phyloP scores from a whole-genome alignment of 305 asterid genomes.

The Withania somnifera region DNA sequence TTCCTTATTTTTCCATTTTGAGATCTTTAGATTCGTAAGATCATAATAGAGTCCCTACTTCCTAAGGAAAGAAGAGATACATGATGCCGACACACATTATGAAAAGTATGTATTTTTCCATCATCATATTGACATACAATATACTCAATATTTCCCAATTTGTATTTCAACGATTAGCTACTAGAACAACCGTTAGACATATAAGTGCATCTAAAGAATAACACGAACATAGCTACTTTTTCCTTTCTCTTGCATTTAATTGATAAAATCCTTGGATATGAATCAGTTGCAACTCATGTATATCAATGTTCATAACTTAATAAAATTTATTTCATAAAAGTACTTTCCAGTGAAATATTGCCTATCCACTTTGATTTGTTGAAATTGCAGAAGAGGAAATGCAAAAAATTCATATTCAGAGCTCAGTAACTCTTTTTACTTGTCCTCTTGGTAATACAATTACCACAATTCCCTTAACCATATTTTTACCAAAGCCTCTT shows the following conservation, averaged over 20 bases:
- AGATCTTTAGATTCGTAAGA: no score
- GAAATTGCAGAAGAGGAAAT: background rate
- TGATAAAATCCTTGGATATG: background rate
- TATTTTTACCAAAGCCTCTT: background rate
- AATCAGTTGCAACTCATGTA: background rate
- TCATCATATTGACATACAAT: conserved; percentile 65
- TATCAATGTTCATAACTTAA: background rate
- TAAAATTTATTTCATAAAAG: background rate
- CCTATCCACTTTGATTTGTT: conserved; percentile 53
- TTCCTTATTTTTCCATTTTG: no score
- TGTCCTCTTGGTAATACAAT: background rate
- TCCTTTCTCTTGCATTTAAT: background rate
- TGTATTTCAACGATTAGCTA: conserved; percentile 14
- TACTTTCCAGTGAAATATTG: conserved; percentile 88
- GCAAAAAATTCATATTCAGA: background rate
- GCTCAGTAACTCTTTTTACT: background rate
- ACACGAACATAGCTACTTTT: background rate
- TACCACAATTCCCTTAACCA: background rate
- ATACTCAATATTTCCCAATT: conserved; percentile 72
- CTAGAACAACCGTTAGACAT: background rate
- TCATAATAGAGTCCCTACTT: no score
- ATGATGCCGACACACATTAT: conserved; percentile 89
- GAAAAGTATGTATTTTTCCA: conserved; percentile 60
- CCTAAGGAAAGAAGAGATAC: conserved; percentile 72
- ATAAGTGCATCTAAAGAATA: background rate